Evolutionary conservation across 371 early-diverging fungal species (phyloP).

Genomic region (Globomyces sp.): DNA sequence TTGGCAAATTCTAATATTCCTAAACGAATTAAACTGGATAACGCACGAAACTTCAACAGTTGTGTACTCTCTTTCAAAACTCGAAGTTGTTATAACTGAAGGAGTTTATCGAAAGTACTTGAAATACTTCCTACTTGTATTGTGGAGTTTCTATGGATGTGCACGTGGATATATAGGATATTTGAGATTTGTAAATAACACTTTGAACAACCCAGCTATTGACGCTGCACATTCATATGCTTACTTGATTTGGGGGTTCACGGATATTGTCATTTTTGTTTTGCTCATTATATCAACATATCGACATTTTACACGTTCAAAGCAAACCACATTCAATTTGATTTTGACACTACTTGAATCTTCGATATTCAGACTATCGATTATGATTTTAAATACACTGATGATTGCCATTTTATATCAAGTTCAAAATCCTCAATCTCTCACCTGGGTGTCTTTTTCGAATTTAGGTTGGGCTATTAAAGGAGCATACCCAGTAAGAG

Average conservation of each 20-base stretch:
- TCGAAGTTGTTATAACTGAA: background rate
- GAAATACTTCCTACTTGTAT: constrained; percentile 5
- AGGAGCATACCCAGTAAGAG: constrained; percentile 25
- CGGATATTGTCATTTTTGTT: constrained; percentile 26
- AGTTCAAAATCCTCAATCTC: background rate
- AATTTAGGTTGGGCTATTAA: constrained; percentile 21
- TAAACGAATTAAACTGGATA: constrained; percentile 22
- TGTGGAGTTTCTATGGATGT: constrained; percentile 21
- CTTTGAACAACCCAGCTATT: constrained; percentile 18
- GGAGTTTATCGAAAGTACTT: background rate
- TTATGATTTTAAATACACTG: constrained; percentile 28
- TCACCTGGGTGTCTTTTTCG: no score
- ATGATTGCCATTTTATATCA: constrained; percentile 27
- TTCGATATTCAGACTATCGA: constrained; percentile 24
- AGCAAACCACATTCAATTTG: background rate
- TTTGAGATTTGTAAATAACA: constrained; percentile 24
- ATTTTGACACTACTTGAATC: constrained; percentile 23
- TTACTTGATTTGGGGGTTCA: constrained; percentile 28
- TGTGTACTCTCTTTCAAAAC: constrained; percentile 13
- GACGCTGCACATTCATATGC: constrained; percentile 26
- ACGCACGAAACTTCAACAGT: constrained; percentile 12
- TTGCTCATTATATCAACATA: constrained; percentile 15
- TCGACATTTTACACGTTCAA: constrained; percentile 6
- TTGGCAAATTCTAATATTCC: constrained; percentile 13
- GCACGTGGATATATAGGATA: constrained; percentile 25